These are phyloP conservation scores for Saccharomyces jurei DNA, from an alignment of 805 yeast species.

Conservation along the genomic window DNA sequence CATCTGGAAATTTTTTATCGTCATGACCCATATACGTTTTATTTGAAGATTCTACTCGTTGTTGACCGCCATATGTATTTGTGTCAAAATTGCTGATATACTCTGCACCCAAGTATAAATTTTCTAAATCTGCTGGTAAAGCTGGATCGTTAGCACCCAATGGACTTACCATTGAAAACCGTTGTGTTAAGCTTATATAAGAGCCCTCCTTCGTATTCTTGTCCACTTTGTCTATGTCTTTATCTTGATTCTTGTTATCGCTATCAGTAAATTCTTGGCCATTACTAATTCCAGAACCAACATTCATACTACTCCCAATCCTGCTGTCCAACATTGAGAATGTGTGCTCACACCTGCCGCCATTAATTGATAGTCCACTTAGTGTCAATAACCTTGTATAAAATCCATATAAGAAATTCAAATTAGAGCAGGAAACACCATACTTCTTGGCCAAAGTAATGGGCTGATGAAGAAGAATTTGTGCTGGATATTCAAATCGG, in stretches of 20 bases:
- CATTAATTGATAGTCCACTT: slow-evolving; percentile 25
- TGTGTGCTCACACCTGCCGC: slow-evolving; percentile 16
- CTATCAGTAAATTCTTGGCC: not conserved
- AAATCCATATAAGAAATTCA: slow-evolving; percentile 26
- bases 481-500: slow-evolving; percentile 28
- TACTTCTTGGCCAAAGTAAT: slow-evolving; percentile 19
- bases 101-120: slow-evolving; percentile 8
- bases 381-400: slow-evolving; percentile 23
- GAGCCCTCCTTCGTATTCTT: not conserved
- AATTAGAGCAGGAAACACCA: slow-evolving; percentile 15
- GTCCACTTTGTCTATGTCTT: not conserved
- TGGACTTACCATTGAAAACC: not conserved
- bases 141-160: not conserved
- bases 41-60: not conserved
- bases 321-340: not conserved
- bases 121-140: slow-evolving; percentile 4
- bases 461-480: slow-evolving; percentile 25
- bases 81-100: not conserved
- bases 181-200: not conserved
- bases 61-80: not conserved
- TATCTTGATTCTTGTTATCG: not conserved
- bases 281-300: slow-evolving; percentile 1
- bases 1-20: not conserved
- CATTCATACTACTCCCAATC: not conserved
- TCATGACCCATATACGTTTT: not conserved